These are phyloP conservation scores for Cytospora piceicola DNA, from an alignment of 2,329 filamentous ascomycete genomes.

Conservation along the genomic window DNA sequence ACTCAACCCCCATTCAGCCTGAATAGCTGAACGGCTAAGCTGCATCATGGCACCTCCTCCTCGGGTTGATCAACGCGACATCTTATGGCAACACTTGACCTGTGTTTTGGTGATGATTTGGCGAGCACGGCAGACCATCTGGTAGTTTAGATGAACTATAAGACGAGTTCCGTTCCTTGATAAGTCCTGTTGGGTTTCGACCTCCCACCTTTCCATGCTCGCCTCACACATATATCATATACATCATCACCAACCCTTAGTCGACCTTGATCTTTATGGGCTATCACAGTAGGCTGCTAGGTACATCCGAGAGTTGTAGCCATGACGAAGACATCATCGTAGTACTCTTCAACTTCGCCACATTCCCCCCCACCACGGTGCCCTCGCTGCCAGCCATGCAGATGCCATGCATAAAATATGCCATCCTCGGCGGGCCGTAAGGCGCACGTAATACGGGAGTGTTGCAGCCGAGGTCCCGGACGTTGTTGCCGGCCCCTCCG, in stretches of 20 bases:
- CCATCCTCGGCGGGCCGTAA: conserved; percentile 43
- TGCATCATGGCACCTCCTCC: too few species aligned
- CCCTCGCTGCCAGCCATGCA: conserved; percentile 33
- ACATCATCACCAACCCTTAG: too few species aligned
- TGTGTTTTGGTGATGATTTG: too few species aligned
- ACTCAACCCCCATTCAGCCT: too few species aligned
- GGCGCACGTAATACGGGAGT: conserved; percentile 36
- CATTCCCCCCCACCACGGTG: background rate
- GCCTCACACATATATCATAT: background rate
- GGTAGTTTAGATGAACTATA: conserved; percentile 5
- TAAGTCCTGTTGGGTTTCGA: background rate
- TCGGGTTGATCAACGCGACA: too few species aligned
- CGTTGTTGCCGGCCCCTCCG: conserved; percentile 36
- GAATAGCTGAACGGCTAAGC: too few species aligned
- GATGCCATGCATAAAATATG: conserved; percentile 29
- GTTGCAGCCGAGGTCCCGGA: conserved; percentile 41
- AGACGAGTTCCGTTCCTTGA: background rate
- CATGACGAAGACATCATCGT: background rate
- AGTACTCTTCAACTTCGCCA: background rate
- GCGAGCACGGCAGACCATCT: background rate
- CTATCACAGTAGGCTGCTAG: too few species aligned
- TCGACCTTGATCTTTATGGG: too few species aligned
- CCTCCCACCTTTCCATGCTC: conserved; percentile 1
- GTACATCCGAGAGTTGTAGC: background rate
- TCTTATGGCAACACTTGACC: too few species aligned